Base-by-base conservation (phyloP, 1,284 basidiomycete species). In the Paramarasmius palmivorus region DNA sequence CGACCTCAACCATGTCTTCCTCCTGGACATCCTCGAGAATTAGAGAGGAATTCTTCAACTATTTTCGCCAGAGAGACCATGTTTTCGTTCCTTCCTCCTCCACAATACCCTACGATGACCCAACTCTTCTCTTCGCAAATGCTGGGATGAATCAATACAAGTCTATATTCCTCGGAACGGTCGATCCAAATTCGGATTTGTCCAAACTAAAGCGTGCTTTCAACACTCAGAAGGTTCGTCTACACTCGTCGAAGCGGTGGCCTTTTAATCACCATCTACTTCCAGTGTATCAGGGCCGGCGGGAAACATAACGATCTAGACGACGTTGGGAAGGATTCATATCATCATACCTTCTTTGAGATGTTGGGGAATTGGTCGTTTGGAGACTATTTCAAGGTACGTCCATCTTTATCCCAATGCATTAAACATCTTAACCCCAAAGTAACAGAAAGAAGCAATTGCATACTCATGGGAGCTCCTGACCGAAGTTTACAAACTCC, bases 301-400 rank as follows among this genome's bases (percentile, higher is more conserved):
- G 96, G 96, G 65, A 99, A 99, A 73, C 96, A 99, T 73, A 99
- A 99, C 64, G 95, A 99, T 73, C 80, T 99, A 52, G 97, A 99
- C 69, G 96, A 99, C 70, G 96, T 99, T 54, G 96, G 96, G 46
- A 97, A 96, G 73, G 96, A 99, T 69, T 93, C 92, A 1, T 95
- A 95, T 68, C 93, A 93, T 63, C 90, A 98, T 72, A 99, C 97
- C 2, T 99, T 99, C 77, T 99, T 99, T 68, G 96, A 99, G 74
- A 99, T 99, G 96, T 76, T 99, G 59, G 96, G 96, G 41, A 99
- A 99, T 73, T 99, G 96, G 96, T 98, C 95, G 9, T 99, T 99
- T 64, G 96, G 96, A 4, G 93, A 99, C 72, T 99, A 99, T 76
- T 99, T 99, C 84, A 99, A 99, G 84, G 93, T 86, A 52, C 38